These are phyloP conservation scores for Backusella macrospora DNA, from an alignment of 192 early-diverging fungal genomes.

Conservation along the genomic window DNA sequence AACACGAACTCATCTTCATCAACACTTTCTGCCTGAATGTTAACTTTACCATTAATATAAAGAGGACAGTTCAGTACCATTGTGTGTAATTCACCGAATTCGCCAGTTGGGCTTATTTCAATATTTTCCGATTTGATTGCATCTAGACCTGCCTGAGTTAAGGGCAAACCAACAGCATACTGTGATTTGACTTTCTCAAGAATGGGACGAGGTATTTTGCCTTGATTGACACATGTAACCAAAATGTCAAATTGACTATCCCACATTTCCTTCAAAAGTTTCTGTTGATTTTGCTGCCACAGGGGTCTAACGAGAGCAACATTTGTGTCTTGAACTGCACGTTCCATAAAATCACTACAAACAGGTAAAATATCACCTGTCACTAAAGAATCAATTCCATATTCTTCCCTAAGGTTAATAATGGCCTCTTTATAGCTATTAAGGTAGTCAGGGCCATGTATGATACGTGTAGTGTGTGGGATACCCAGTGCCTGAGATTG, in stretches of 20 bases:
- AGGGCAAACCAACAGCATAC: conserved; percentile 48
- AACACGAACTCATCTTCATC: neutral
- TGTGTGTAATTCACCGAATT: conserved; percentile 73
- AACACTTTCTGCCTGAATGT: neutral
- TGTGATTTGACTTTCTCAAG: neutral
- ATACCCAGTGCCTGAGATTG: conserved; percentile 54
- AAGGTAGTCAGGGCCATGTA: conserved; percentile 51
- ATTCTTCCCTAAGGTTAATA: conserved; percentile 38
- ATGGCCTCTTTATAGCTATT: conserved; percentile 52
- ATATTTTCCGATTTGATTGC: conserved; percentile 28
- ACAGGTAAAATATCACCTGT: conserved; percentile 66
- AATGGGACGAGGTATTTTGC: conserved; percentile 5
- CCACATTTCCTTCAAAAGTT: conserved; percentile 50
- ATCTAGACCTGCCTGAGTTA: conserved; percentile 47
- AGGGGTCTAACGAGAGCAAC: conserved; percentile 57
- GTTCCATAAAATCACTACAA: conserved; percentile 63
- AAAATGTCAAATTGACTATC: conserved; percentile 26
- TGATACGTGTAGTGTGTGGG: conserved; percentile 44
- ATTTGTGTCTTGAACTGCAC: conserved; percentile 48
- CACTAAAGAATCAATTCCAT: conserved; percentile 52
- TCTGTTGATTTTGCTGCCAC: conserved; percentile 52
- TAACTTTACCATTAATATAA: conserved; percentile 18
- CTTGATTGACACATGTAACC: conserved; percentile 33
- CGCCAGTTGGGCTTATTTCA: conserved; percentile 62
- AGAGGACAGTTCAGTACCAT: conserved; percentile 67